Base-by-base conservation (phyloP, 2,329 filamentous ascomycete species). In the Scolecobasidium constrictum region DNA sequence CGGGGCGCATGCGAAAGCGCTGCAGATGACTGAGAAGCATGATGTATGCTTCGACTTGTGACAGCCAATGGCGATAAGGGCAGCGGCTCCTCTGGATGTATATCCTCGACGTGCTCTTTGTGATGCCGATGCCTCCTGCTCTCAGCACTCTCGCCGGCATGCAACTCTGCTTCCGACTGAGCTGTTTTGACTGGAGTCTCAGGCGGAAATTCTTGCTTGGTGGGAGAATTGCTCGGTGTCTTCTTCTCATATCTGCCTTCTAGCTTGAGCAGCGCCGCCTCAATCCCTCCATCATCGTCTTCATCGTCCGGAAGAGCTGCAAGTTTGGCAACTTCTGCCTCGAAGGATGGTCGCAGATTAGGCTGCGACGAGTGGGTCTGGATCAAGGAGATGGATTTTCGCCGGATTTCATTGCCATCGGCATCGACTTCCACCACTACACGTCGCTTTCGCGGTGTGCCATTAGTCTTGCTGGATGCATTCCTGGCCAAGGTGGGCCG, bases 261-360 rank as follows among this genome's bases (percentile, higher is more conserved):
- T 1, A 98, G 71, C 55, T 96, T 98, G 52, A 88, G 64, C 40
- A 98, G 61, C 1, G 92, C 86, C n/a, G 88, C 87, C 56, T 96
- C 92, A 19, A 96, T 80, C 11, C 90, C 90, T 5, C 86, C 86
- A 55, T 93, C 67, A 36, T 66, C 66, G 34, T 66, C 66, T 36
- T 82, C 81, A 47, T 93, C 86, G 55, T 95, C 88, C 0, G 90
- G 86, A 19, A 96, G 85, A 43, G 84, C 80, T 2, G 88, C 86
- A 42, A 98, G 75, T 52, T 85, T 85, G 46, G 88, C 80, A 1
- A 93, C 86, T 53, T 94, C 87, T 3, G 75, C 81, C 59, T 96
- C 86, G 52, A 96, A 95, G 0, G 88, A 95, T 2, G 73, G 71
- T 35, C 74, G 64, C 15, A 77, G 47, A 41, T 67, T 64, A 2